Conservation (phyloP, 1,139 yeast species). For the Candida sp. region DNA sequence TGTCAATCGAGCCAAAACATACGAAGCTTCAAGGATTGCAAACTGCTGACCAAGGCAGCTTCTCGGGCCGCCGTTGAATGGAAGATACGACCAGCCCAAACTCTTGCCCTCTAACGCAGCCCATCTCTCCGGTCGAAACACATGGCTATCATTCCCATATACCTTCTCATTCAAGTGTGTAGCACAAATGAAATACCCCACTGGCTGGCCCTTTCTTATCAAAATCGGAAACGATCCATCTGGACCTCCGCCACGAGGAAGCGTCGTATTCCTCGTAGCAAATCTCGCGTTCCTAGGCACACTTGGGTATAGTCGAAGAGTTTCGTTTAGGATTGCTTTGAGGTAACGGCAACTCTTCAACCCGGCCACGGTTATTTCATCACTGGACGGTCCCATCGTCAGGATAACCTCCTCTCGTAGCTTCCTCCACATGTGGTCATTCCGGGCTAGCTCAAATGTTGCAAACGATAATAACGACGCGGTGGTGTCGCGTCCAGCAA, state of each 20-base stretch:
- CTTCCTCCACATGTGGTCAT: conserved; percentile 36
- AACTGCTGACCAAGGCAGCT: conserved; percentile 49
- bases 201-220: conserved; percentile 41
- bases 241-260: conserved; percentile 59
- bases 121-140: conserved; percentile 56
- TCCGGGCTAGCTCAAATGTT: conserved; percentile 42
- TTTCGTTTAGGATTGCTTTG: conserved; percentile 50
- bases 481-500: conserved; percentile 52
- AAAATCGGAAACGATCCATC: conserved; percentile 45
- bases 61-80: conserved; percentile 48
- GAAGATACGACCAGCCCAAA: conserved; percentile 45
- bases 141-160: conserved; percentile 50
- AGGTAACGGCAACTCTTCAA: conserved; percentile 52
- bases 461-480: conserved; percentile 46
- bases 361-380: conserved; percentile 38
- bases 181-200: conserved; percentile 40
- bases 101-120: conserved; percentile 24
- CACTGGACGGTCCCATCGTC: conserved; percentile 26
- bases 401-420: conserved; percentile 34
- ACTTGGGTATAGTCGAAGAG: conserved; percentile 54
- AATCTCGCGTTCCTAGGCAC: conserved; percentile 52
- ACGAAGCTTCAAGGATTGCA: conserved; percentile 47
- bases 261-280: conserved; percentile 46
- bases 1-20: conserved; percentile 22
- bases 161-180: conserved; percentile 41